Conservation (phyloP, 352 stramenopile genomes). For the Pythium folliculosum region DNA sequence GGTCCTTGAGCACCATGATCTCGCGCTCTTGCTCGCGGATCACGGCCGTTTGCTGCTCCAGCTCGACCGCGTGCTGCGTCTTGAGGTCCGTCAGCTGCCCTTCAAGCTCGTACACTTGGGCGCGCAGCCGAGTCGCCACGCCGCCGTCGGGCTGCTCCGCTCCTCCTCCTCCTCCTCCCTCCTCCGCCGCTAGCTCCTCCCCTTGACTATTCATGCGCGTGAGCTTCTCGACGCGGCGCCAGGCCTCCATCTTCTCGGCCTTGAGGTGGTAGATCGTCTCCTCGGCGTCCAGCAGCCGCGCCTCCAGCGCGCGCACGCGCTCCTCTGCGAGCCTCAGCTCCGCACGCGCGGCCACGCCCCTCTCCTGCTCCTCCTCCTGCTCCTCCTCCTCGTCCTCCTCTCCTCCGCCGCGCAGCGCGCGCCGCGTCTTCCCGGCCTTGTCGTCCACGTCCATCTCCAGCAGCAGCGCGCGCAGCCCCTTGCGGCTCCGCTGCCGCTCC, state of each 20-base stretch:
- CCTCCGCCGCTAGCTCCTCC: not conserved
- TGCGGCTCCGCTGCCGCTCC: slow-evolving; percentile 2
- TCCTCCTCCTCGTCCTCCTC: slow-evolving; percentile 18
- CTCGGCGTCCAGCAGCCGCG: slow-evolving; percentile 62
- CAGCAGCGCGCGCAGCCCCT: slow-evolving; percentile 9
- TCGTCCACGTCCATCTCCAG: slow-evolving; percentile 17
- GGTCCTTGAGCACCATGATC: slow-evolving; percentile 36
- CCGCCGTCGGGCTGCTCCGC: too few species aligned
- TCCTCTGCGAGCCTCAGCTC: slow-evolving; percentile 65
- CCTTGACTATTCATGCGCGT: slow-evolving; percentile 6
- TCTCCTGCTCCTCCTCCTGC: slow-evolving; percentile 15
- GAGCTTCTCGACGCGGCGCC: slow-evolving; percentile 60
- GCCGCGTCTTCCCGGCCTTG: not conserved
- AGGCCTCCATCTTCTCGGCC: slow-evolving; percentile 63
- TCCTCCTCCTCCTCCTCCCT: not conserved
- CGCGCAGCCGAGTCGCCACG: slow-evolving; percentile 8
- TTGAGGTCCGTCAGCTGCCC: slow-evolving; percentile 36
- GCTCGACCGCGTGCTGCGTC: slow-evolving; percentile 40
- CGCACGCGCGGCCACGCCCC: slow-evolving; percentile 12
- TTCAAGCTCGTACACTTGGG: slow-evolving; percentile 45
- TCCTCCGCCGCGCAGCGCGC: not conserved
- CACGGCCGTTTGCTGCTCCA: slow-evolving; percentile 56
- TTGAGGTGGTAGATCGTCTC: slow-evolving; percentile 78
- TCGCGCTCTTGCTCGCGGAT: slow-evolving; percentile 67
- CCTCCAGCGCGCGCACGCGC: slow-evolving; percentile 45